phyloP scores from a whole-genome alignment of 768 basidiomycete genomes.

The Psilocybe cubensis region DNA sequence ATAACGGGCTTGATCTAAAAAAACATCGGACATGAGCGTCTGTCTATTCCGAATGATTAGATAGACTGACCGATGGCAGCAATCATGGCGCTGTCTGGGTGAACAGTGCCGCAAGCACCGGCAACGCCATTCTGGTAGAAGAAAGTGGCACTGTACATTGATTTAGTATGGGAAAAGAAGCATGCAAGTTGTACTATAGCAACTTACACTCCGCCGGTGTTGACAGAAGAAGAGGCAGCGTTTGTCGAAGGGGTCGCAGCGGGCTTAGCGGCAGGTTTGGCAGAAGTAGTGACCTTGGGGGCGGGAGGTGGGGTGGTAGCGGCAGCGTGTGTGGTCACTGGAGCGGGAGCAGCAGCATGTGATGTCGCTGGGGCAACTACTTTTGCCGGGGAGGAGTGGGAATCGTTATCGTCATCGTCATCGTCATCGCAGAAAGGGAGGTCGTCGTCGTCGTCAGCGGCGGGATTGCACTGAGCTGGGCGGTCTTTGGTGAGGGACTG shows the following conservation, averaged over 20 bases:
- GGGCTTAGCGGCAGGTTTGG: conserved; percentile 17
- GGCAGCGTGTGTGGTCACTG: conserved; percentile 7
- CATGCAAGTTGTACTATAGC: neutral
- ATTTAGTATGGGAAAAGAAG: conserved; percentile 11
- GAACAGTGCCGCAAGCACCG: conserved; percentile 77
- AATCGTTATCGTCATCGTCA: conserved; percentile 14
- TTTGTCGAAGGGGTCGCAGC: conserved; percentile 14
- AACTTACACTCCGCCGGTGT: conserved; percentile 52
- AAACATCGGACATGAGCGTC: conserved; percentile 2
- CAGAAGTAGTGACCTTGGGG: conserved; percentile 9
- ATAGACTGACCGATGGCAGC: conserved; percentile 62
- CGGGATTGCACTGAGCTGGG: conserved; percentile 50
- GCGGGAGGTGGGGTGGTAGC: conserved; percentile 13
- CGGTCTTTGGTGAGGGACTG: conserved; percentile 50
- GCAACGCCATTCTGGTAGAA: conserved; percentile 73
- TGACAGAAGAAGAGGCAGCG: conserved; percentile 20
- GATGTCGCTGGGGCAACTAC: conserved; percentile 10
- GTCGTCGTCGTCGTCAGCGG: conserved; percentile 19
- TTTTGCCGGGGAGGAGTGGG: conserved; percentile 20
- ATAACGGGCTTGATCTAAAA: conserved; percentile 54
- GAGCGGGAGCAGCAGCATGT: conserved; percentile 4
- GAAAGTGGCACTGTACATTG: conserved; percentile 54
- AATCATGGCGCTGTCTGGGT: conserved; percentile 60
- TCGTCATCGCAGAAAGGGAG: conserved; percentile 27
- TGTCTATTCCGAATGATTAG: conserved; percentile 8